Percentiles rank a stretch among this genome's conserved stretches.
Conservation (phyloP, 2,329 filamentous ascomycete genomes). For the Botryotinia narcissicola region DNA sequence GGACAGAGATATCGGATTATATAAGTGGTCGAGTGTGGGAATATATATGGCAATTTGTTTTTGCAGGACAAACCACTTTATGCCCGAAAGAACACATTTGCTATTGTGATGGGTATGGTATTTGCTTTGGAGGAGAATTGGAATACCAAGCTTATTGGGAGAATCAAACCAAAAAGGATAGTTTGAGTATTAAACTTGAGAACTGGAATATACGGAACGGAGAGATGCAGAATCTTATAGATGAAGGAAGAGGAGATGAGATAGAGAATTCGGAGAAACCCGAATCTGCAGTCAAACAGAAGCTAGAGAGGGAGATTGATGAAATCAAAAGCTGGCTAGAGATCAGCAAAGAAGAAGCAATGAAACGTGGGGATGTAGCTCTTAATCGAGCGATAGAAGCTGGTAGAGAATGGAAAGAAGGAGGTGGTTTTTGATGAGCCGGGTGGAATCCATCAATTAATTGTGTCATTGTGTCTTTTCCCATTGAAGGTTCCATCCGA, state of each 20-base stretch:
- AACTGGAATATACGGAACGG: not conserved
- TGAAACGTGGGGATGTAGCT: slow-evolving; percentile 28
- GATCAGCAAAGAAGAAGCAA: slow-evolving; percentile 24
- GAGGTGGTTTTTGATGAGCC: slow-evolving; percentile 23
- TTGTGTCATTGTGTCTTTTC: not conserved
- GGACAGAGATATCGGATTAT: slow-evolving; percentile 52
- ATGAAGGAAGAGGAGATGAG: slow-evolving; percentile 3
- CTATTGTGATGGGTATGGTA: slow-evolving; percentile 38
- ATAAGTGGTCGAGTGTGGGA: slow-evolving; percentile 60
- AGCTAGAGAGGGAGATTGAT: slow-evolving; percentile 25
- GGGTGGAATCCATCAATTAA: not conserved
- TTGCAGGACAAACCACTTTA: slow-evolving; percentile 48
- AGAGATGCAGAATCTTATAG: not conserved
- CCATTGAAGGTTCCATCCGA: not conserved
- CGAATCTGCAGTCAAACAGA: slow-evolving; percentile 22
- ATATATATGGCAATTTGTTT: slow-evolving; percentile 65
- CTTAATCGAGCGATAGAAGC: slow-evolving; percentile 29
- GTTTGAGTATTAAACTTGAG: not conserved
- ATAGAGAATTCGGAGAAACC: slow-evolving; percentile 5
- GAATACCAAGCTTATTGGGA: slow-evolving; percentile 26
- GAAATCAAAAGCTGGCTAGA: slow-evolving; percentile 26
- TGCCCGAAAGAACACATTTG: slow-evolving; percentile 35
- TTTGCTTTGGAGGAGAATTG: slow-evolving; percentile 36
- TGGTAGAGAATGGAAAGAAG: slow-evolving; percentile 29
- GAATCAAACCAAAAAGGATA: not conserved